Evolutionary conservation across 164 flowering plant genomes (phyloP).

Genomic region (Paratinospora sagittata): DNA sequence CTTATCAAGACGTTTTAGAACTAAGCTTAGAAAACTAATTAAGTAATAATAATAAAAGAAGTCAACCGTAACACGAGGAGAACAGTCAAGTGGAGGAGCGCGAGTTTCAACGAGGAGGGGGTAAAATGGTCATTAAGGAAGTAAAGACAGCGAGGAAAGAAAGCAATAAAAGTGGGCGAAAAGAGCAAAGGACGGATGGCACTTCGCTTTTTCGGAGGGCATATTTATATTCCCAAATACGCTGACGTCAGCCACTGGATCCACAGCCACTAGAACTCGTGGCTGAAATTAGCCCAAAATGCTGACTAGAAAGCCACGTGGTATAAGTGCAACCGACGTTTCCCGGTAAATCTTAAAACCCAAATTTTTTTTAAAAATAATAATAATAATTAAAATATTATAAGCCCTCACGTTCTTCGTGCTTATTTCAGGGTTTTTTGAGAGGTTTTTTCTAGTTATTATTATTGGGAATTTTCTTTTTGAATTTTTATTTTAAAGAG

Average conservation of each 20-base stretch:
- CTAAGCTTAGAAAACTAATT: no score
- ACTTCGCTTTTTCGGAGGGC: not conserved
- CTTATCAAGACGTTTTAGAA: no score
- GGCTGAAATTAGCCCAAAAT: constrained; percentile 13
- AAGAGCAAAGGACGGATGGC: not conserved
- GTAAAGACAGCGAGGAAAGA: not conserved
- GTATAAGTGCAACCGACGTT: not conserved
- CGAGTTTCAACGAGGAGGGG: not conserved
- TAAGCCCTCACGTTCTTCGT: constrained; percentile 1
- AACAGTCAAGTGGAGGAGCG: not conserved
- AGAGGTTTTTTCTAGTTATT: not conserved
- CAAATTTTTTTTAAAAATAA: not conserved
- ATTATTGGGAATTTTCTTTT: not conserved
- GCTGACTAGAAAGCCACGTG: constrained; percentile 16
- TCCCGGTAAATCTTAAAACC: constrained; percentile 1
- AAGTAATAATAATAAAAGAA: no score
- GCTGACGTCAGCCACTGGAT: not conserved
- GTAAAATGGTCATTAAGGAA: not conserved
- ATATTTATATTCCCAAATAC: not conserved
- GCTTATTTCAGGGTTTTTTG: constrained; percentile 3
- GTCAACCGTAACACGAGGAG: not conserved
- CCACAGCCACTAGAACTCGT: constrained; percentile 21
- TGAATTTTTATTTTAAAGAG: no score
- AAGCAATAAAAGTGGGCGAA: not conserved
- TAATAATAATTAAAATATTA: not conserved